These are phyloP conservation scores for Funneliformis caledonium DNA, from an alignment of 371 early-diverging fungal genomes.

Conservation along the genomic window DNA sequence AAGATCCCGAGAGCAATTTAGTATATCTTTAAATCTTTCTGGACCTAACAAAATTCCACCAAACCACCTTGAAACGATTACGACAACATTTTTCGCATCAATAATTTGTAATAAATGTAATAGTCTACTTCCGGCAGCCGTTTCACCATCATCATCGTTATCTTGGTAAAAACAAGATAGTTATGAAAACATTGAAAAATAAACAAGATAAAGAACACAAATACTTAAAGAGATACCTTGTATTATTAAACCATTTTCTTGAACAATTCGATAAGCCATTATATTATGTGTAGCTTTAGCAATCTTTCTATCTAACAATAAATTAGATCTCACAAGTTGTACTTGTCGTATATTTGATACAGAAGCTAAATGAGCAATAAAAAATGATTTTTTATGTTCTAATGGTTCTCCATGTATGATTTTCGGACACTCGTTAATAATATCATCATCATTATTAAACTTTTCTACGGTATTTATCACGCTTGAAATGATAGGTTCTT, in stretches of 20 bases:
- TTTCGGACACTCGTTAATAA: background rate
- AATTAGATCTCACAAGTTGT: constrained; percentile 57
- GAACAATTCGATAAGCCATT: constrained; percentile 81
- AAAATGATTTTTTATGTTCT: constrained; percentile 84
- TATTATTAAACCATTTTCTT: constrained; percentile 58
- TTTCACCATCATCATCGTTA: constrained; percentile 88
- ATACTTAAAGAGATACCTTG: constrained; percentile 49
- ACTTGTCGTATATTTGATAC: constrained; percentile 68
- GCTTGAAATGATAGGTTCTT: background rate
- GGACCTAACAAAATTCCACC: constrained; percentile 87
- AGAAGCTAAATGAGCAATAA: constrained; percentile 81
- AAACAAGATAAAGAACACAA: background rate
- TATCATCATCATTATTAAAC: background rate
- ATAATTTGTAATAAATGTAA: constrained; percentile 78
- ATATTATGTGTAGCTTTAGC: constrained; percentile 84
- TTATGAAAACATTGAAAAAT: background rate
- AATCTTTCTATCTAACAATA: constrained; percentile 77
- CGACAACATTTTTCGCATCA: constrained; percentile 75
- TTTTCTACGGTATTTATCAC: background rate
- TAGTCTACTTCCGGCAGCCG: constrained; percentile 79
- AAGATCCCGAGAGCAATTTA: constrained; percentile 76
- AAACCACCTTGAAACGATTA: constrained; percentile 90
- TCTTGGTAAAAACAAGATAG: constrained; percentile 48
- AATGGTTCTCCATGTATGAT: constrained; percentile 59
- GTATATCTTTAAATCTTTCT: constrained; percentile 91